Evolutionary conservation across 2,329 filamentous ascomycete species (phyloP).

Genomic region (Diaporthe sp.): DNA sequence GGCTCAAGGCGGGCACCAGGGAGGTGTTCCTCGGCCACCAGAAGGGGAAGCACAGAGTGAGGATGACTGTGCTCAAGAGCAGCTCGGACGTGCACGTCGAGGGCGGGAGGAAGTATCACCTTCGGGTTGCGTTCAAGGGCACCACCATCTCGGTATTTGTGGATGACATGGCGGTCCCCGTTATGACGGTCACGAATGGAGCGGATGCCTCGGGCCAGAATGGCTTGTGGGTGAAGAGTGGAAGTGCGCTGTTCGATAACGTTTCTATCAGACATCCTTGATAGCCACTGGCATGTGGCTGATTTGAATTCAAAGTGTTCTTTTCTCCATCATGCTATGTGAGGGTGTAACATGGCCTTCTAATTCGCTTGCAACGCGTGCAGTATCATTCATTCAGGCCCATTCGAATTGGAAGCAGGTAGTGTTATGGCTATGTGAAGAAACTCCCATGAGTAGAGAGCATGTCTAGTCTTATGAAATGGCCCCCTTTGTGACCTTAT

Average conservation of each 20-base stretch:
- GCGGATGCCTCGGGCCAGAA: neutral
- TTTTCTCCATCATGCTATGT: neutral
- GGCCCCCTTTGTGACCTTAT: conserved; percentile 18
- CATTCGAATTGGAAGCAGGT: neutral
- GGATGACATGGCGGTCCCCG: neutral
- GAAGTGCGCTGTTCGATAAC: conserved; percentile 4
- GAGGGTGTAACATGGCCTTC: neutral
- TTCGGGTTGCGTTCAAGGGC: conserved; percentile 9
- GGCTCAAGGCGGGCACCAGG: neutral
- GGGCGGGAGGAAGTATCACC: neutral
- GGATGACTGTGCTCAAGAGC: neutral
- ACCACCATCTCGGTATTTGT: neutral
- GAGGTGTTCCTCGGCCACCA: conserved; percentile 8
- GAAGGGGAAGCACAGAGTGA: neutral
- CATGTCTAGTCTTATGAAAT: neutral
- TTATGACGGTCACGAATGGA: neutral
- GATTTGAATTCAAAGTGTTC: neutral
- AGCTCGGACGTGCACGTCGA: neutral
- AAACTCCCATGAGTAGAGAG: no score
- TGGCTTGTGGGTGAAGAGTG: conserved; percentile 15
- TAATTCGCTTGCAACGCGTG: neutral
- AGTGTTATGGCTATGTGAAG: neutral
- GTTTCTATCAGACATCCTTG: conserved; percentile 13
- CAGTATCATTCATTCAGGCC: neutral
- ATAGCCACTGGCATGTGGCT: neutral